Evolutionary conservation across 2,329 filamentous ascomycete species (phyloP).

Genomic region (Magnaporthales sp.): DNA sequence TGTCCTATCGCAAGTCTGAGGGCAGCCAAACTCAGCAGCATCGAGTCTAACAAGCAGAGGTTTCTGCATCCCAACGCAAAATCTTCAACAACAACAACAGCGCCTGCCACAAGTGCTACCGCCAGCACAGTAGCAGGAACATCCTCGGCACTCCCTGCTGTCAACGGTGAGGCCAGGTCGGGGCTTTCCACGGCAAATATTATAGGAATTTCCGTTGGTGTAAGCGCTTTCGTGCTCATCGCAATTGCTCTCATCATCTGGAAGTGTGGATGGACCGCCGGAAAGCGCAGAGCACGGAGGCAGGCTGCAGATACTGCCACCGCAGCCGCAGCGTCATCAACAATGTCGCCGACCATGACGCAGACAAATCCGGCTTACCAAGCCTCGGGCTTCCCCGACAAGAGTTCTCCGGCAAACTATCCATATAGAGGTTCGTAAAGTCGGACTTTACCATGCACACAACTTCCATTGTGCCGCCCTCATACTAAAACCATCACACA

Average conservation of each 20-base stretch:
- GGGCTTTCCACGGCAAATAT: constrained; percentile 13
- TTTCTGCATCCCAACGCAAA: not conserved
- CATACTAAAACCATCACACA: not conserved
- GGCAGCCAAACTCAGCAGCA: constrained; percentile 12
- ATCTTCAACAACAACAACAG: not conserved
- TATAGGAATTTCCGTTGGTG: constrained; percentile 13
- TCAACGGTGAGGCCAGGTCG: not conserved
- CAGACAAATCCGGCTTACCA: not conserved
- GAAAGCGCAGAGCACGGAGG: not conserved
- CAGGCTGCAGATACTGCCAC: too few relatives aligned
- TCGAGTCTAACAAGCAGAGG: not conserved
- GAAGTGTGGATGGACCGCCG: constrained; percentile 12
- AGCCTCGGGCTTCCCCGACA: not conserved
- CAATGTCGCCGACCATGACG: not conserved
- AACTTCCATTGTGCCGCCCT: not conserved
- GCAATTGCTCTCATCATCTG: constrained; percentile 13
- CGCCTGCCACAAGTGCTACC: not conserved
- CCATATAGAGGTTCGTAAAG: constrained; percentile 1
- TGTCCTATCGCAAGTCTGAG: constrained; percentile 21
- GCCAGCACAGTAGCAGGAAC: not conserved
- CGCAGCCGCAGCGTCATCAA: not conserved
- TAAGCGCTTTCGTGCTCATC: constrained; percentile 12
- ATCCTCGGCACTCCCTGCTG: not conserved
- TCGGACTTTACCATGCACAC: not conserved
- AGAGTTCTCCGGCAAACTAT: not conserved